Evolutionary conservation across 2,329 filamentous ascomycete genomes (phyloP).

Genomic region (Curvularia hawaiiensis): DNA sequence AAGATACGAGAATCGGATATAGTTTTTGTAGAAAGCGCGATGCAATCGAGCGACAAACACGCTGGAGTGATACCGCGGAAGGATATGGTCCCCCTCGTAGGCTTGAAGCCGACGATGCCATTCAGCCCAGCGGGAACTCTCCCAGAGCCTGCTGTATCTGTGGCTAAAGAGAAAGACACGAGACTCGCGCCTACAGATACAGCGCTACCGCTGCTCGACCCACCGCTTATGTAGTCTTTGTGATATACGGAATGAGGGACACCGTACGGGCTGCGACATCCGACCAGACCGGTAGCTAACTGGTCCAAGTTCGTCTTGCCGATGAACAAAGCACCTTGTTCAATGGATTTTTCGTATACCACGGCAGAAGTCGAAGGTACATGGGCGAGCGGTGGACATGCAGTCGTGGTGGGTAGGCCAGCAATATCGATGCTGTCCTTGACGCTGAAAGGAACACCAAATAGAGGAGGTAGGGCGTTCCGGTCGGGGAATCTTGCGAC

Average conservation of each 20-base stretch:
- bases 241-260: slow-evolving; percentile 59
- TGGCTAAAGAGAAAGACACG: slow-evolving; percentile 62
- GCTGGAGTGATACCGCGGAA: slow-evolving; percentile 59
- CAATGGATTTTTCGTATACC: slow-evolving; percentile 56
- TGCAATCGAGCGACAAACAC: slow-evolving; percentile 63
- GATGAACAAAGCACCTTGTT: slow-evolving; percentile 62
- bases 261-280: slow-evolving; percentile 64
- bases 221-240: slow-evolving; percentile 59
- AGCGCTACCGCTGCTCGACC: slow-evolving; percentile 62
- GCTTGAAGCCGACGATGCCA: slow-evolving; percentile 58
- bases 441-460: slow-evolving; percentile 61
- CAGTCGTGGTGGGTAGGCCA: slow-evolving; percentile 57
- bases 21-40: slow-evolving; percentile 59
- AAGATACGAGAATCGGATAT: slow-evolving; percentile 57
- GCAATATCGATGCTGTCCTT: slow-evolving; percentile 63
- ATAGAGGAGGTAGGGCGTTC: slow-evolving; percentile 55
- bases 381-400: slow-evolving; percentile 57
- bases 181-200: slow-evolving; percentile 60
- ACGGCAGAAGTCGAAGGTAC: slow-evolving; percentile 56
- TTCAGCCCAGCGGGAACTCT: slow-evolving; percentile 61
- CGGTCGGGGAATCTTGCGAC: slow-evolving; percentile 48
- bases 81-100: slow-evolving; percentile 59
- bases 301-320: slow-evolving; percentile 68
- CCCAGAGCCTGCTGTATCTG: slow-evolving; percentile 61
- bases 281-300: slow-evolving; percentile 65